A percentile compares a stretch with the other conserved stretches of the same genome.
These are phyloP conservation scores for Prunus padus DNA, from an alignment of 306 rosid genomes.

Conservation along the genomic window DNA sequence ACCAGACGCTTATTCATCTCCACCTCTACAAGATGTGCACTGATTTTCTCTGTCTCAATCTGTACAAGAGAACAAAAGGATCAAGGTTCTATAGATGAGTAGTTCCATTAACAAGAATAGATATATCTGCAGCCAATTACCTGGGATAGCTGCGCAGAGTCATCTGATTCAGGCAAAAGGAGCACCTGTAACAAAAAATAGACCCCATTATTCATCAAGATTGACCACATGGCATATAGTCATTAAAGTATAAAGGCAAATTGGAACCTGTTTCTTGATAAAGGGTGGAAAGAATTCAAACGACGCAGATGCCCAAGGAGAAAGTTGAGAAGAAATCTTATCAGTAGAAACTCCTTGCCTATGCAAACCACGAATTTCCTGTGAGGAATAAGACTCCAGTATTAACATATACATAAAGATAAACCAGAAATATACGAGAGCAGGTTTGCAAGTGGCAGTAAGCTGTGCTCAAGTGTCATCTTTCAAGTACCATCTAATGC, in stretches of 20 bases:
- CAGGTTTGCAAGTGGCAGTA: no score
- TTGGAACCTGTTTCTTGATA: slow-evolving; percentile 76
- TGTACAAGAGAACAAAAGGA: slow-evolving; percentile 31
- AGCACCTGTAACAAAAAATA: slow-evolving; percentile 61
- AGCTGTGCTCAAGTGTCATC: no score
- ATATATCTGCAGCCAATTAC: slow-evolving; percentile 37
- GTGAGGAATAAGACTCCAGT: slow-evolving; percentile 32
- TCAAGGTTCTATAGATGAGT: slow-evolving; percentile 25
- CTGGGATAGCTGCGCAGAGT: slow-evolving; percentile 97
- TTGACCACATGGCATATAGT: background rate
- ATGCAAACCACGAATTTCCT: slow-evolving; percentile 87
- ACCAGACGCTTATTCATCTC: slow-evolving; percentile 92
- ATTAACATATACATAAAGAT: background rate
- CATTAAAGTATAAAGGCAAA: slow-evolving; percentile 9
- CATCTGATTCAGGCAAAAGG: slow-evolving; percentile 94
- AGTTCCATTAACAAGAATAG: slow-evolving; percentile 8
- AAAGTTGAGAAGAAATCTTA: slow-evolving; percentile 73
- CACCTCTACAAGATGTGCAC: slow-evolving; percentile 90
- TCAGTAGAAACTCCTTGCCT: slow-evolving; percentile 69
- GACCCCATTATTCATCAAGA: background rate
- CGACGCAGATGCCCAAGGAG: slow-evolving; percentile 97
- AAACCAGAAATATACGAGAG: background rate
- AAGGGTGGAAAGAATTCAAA: slow-evolving; percentile 92
- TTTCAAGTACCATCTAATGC: no score
- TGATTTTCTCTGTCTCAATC: slow-evolving; percentile 97